A percentile compares a stretch with the other conserved stretches of the same genome.
Conservation (phyloP, 208 protist species). For the Strigomonas galati region DNA sequence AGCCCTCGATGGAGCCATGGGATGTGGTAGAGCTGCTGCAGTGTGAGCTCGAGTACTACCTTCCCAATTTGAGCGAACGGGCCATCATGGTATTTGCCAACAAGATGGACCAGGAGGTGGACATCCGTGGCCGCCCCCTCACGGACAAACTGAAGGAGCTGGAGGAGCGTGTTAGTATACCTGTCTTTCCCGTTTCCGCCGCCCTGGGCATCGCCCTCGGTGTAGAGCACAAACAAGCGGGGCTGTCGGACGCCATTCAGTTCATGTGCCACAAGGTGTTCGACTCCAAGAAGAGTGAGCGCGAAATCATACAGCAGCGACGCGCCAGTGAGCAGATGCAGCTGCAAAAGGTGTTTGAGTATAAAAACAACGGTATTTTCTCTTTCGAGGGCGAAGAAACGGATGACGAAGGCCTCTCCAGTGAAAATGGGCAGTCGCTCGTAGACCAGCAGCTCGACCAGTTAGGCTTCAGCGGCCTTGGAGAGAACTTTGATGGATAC, state of each 20-base stretch:
- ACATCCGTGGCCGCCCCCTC: conserved; percentile 39
- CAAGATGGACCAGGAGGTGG: conserved; percentile 87
- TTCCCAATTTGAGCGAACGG: conserved; percentile 54
- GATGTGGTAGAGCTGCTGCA: conserved; percentile 78
- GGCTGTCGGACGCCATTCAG: conserved; percentile 53
- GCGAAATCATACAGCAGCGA: conserved; percentile 31
- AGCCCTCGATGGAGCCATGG: conserved; percentile 59
- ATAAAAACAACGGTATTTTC: conserved; percentile 76
- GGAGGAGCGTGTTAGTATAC: conserved; percentile 43
- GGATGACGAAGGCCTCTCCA: not conserved
- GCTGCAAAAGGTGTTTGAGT: conserved; percentile 57
- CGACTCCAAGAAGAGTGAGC: conserved; percentile 38
- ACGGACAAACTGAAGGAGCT: conserved; percentile 67
- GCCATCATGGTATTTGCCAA: conserved; percentile 87
- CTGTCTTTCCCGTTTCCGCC: conserved; percentile 90
- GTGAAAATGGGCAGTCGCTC: conserved; percentile 31
- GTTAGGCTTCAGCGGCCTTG: conserved; percentile 56
- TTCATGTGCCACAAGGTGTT: conserved; percentile 74
- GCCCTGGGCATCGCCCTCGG: conserved; percentile 67
- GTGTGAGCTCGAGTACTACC: conserved; percentile 87
- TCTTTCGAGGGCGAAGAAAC: conserved; percentile 5
- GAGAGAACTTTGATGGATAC: conserved; percentile 64
- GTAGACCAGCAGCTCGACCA: conserved; percentile 83
- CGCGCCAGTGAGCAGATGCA: conserved; percentile 28
- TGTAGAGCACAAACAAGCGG: conserved; percentile 39